phyloP scores from a whole-genome alignment of 306 rosid species.

The Vigna nakashimae region DNA sequence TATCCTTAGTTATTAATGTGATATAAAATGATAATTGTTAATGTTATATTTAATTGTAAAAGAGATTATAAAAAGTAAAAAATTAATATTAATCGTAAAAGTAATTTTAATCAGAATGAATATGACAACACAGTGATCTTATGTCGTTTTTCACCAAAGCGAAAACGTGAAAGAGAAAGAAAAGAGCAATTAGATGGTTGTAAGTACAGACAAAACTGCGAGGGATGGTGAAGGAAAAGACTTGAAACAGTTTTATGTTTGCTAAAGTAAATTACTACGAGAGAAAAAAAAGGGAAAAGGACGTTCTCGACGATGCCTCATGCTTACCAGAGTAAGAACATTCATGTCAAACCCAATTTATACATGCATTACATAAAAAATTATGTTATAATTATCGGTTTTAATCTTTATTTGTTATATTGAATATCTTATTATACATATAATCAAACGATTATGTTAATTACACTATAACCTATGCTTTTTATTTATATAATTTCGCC shows the following conservation, averaged over 20 bases:
- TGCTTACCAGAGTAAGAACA: background rate
- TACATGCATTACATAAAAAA: background rate
- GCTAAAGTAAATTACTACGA: background rate
- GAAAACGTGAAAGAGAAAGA: background rate
- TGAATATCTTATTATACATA: background rate
- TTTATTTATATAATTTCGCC: no score
- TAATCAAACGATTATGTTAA: background rate
- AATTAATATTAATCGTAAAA: no score
- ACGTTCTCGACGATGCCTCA: background rate
- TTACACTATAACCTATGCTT: background rate
- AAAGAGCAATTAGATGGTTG: background rate
- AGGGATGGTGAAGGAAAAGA: background rate
- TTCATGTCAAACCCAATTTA: background rate
- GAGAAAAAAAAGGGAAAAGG: background rate
- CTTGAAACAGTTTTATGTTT: background rate
- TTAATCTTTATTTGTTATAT: background rate
- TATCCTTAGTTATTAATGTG: no score
- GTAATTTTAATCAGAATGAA: no score
- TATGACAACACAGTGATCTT: no score
- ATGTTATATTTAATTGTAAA: no score
- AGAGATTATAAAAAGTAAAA: no score
- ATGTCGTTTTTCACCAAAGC: background rate
- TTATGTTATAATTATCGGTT: background rate
- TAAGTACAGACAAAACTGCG: conserved; percentile 11
- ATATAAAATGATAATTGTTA: no score